Evolutionary conservation across 768 basidiomycete genomes (phyloP), one percentile per base, ranked within the genome.

Genomic region (Collybiopsis confluens): DNA sequence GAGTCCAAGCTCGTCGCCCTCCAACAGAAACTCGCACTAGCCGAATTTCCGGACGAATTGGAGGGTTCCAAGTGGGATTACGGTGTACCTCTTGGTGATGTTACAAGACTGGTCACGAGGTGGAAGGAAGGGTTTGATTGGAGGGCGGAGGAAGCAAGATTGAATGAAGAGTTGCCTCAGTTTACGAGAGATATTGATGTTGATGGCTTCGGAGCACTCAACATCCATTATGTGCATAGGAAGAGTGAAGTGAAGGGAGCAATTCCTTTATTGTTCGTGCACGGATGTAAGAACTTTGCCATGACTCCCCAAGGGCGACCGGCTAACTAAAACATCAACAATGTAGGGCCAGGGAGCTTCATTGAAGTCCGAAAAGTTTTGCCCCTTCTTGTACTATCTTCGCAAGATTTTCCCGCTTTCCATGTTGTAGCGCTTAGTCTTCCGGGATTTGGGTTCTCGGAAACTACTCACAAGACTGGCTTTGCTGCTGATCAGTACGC

Each of bases 401-500:
- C 66, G 1, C 40, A 66, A 1, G 67, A 68, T 0, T 62, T 68
- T 13, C 77, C 75, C 2, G 70, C 68, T 40, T 79, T 79, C 56
- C 77, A 80, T 54, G 74, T 79, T n/a, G 76, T 79, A 1, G 74
- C 70, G 0, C 61, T 68, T 11, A 73, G 78, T 58, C 52, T 79
- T 2, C 77, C 77, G 2, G 74, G 74, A 0, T 80, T 61, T 59
- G 78, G 75, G 1, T 78, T 77, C 59, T 77, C 78, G 0, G 70
- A 78, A 21, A 73, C 66, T 1, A 64, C 72, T 7, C 69, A 61
- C 27, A 75, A 74, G 59, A 63, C 65, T 51, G 77, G 76, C 2
- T 79, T 79, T 45, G 38, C 50, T 4, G 33, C 44, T 2, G 51
- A 55, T 13, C 71, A 77, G 30, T 76, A 70, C 36, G 74, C 74